Evolutionary conservation across 257 asterid species (phyloP), one percentile per base, ranked within the genome.

Genomic region (Ehretia macrophylla): DNA sequence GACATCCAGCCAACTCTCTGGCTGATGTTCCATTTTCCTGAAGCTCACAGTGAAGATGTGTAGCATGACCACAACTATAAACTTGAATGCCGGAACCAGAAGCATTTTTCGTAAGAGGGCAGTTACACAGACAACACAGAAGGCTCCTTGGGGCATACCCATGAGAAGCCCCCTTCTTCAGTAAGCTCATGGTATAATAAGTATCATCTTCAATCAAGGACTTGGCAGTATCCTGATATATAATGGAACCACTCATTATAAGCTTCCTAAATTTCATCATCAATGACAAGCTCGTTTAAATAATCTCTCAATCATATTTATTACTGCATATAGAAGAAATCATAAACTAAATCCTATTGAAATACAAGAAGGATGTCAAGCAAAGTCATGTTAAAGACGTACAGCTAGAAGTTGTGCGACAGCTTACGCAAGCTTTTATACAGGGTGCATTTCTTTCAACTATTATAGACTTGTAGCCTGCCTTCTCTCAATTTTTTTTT

Each of bases 51-150:
- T 68, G 72, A 70, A 70, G 78, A 72, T 89, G 97, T 62, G 75
- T 75, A 50, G 96, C 94, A 80, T 92, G 99, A 72, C 99, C 96
- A 68, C 99, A 92, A 66, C 81, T 74, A 81, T 83, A 93, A 60
- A 93, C 77, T 78, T 74, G 95, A 69, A 89, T 69, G 71, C 83
- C 67, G 64, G 92, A 74, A 64, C 74, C 76, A 14, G 77, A 59
- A 27, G 81, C 68, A 68, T 49, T 63, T 81, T 77, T 93, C 19
- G 81, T 64, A 50, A 88, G 85, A 52, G 59, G 69, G 59, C 85
- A 77, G 67, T 72, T 82, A 70, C 97, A 93, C 60, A 83, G 72
- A 62, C 96, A 89, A 58, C 99, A 92, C 32, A 73, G 60, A 38
- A 74, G 81, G 83, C 69, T 75, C 71, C 81, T 72, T 32, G 96